Percentiles rank a stretch among this genome's conserved stretches.
Evolutionary conservation across 495 filamentous ascomycete species (phyloP).

Genomic region (Tirmania nivea): DNA sequence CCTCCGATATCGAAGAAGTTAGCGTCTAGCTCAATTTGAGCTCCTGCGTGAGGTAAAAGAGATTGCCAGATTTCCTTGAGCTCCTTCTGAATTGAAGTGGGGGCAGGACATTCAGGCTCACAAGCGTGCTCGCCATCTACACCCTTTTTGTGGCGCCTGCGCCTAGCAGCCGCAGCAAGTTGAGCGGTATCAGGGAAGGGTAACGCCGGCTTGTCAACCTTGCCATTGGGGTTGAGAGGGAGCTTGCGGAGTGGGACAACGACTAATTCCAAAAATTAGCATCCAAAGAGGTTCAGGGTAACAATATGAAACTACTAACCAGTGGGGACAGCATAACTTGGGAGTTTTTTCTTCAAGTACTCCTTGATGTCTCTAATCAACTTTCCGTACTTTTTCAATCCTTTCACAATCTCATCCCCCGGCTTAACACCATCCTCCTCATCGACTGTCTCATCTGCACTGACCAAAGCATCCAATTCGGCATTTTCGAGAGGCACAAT

Average conservation of each 20-base stretch:
- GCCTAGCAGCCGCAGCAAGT: slow-evolving; percentile 23
- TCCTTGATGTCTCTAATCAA: slow-evolving; percentile 56
- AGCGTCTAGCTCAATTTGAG: slow-evolving; percentile 40
- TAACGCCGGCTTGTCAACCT: slow-evolving; percentile 73
- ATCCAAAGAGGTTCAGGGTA: not conserved
- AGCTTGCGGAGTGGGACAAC: slow-evolving; percentile 61
- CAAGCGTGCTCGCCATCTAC: slow-evolving; percentile 39
- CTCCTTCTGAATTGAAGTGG: slow-evolving; percentile 8
- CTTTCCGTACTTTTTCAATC: slow-evolving; percentile 39
- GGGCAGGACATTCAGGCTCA: slow-evolving; percentile 20
- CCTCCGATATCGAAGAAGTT: slow-evolving; percentile 79
- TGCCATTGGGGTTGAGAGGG: slow-evolving; percentile 86
- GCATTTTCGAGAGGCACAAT: slow-evolving; percentile 39
- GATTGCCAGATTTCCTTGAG: slow-evolving; percentile 29
- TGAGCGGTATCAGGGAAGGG: slow-evolving; percentile 73
- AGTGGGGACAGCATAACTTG: slow-evolving; percentile 60
- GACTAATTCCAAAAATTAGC: slow-evolving; percentile 21
- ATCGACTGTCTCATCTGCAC: slow-evolving; percentile 14
- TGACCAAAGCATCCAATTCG: slow-evolving; percentile 9
- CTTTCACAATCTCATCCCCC: slow-evolving; percentile 34
- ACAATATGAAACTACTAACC: not conserved
- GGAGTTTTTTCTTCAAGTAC: slow-evolving; percentile 52
- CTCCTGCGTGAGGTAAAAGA: slow-evolving; percentile 27
- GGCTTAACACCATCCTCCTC: slow-evolving; percentile 24
- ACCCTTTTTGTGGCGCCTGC: slow-evolving; percentile 1